Conservation (phyloP, 768 basidiomycete species). For the Kwoniella newhampshirensis region DNA sequence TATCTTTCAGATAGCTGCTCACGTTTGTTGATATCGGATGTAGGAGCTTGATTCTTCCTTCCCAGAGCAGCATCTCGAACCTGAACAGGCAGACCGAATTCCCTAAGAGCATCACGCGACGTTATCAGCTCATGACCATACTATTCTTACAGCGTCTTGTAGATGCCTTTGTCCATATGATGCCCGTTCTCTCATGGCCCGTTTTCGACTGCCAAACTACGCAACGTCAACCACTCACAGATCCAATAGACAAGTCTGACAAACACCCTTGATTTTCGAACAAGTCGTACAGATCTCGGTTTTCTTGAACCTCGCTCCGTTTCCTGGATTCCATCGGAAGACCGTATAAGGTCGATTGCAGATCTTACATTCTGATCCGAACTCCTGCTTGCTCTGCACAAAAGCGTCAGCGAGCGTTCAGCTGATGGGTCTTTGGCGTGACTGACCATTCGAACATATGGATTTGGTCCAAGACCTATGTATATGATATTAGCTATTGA, state of each 20-base stretch:
- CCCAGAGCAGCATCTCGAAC: slow-evolving; percentile 94
- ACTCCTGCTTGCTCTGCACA: slow-evolving; percentile 88
- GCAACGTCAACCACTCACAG: slow-evolving; percentile 55
- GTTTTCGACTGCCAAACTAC: background rate
- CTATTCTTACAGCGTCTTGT: too few relatives aligned
- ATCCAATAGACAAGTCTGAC: slow-evolving; percentile 95
- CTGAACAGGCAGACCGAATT: slow-evolving; percentile 94
- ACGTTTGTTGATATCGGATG: slow-evolving; percentile 88
- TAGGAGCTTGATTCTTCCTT: slow-evolving; percentile 77
- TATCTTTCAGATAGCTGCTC: slow-evolving; percentile 84
- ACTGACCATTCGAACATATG: slow-evolving; percentile 90
- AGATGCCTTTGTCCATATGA: background rate
- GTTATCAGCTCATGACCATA: background rate
- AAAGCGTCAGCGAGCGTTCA: slow-evolving; percentile 3
- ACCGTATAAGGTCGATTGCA: slow-evolving; percentile 95
- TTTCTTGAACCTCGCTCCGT: slow-evolving; percentile 89
- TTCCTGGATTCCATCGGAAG: slow-evolving; percentile 96
- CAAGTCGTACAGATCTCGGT: slow-evolving; percentile 97
- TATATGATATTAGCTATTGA: slow-evolving; percentile 1
- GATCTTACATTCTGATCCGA: slow-evolving; percentile 92
- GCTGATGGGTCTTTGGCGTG: background rate
- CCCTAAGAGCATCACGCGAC: slow-evolving; percentile 49
- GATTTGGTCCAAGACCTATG: slow-evolving; percentile 79
- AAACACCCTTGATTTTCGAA: slow-evolving; percentile 71
- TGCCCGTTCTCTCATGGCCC: background rate